Evolutionary conservation across 2,329 filamentous ascomycete genomes (phyloP), one percentile per base, ranked within the genome.

Genomic region (Magnaporthales sp.): DNA sequence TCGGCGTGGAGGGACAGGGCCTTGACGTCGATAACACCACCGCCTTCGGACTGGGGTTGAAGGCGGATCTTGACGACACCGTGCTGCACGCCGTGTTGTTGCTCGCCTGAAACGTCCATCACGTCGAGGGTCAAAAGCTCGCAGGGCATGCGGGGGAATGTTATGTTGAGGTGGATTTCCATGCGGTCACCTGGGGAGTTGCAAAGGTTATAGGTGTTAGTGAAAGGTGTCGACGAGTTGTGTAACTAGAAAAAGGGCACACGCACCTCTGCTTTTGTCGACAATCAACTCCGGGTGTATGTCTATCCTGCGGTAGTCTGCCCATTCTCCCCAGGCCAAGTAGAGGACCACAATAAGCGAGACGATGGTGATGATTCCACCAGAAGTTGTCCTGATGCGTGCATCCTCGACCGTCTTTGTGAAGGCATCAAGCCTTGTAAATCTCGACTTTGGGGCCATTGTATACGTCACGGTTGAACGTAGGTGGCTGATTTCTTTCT

Each of bases 341-440:
- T 90, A 97, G 61, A 98, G 75, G 66, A 99, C 92, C 66, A 97
- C 86, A 64, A 99, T 77, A 73, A 99, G 82, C 68, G 93, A 97
- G 71, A 90, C 85, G 73, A 99, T 93, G 67, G 95, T 99, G 74
- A 99, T 92, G 72, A 99, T 87, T 71, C 95, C 95, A 71, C 95
- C 95, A 2, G 93, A 97, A 7, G 93, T 97, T 32, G 95, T 99
- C 74, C 96, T 91, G 76, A 99, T 88, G 73, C 95, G 88, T 71
- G 96, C 95, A 87, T 99, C 95, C 78, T 99, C 95, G 72, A 99
- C 95, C 13, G 95, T 99, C 81, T 99, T 99, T 65, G 94, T 97
- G 78, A 99, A 99, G 84, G 95, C 95, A 80, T 99, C 95, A 70
- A 99, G 91, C 86, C 90, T 90, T 68, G 91, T 97, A 77, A 99